Evolutionary conservation across 2,329 filamentous ascomycete species (phyloP).

Genomic region (Colletotrichum musicola): DNA sequence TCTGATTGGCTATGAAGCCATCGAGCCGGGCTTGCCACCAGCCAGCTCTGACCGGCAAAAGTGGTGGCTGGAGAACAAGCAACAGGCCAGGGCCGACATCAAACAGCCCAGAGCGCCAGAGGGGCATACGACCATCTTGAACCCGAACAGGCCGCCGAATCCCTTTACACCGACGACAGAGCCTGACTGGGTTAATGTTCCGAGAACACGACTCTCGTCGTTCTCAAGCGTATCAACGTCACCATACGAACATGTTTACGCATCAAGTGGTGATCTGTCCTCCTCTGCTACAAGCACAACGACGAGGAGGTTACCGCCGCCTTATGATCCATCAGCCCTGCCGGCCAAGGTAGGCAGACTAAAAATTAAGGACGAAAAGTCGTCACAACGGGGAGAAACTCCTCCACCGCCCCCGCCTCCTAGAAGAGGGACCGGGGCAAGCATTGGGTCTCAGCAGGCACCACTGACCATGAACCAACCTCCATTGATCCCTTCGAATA

Average conservation of each 20-base stretch:
- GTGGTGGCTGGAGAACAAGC: slow-evolving; percentile 78
- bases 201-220: slow-evolving; percentile 65
- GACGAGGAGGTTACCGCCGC: slow-evolving; percentile 64
- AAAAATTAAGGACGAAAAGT: slow-evolving; percentile 56
- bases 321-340: slow-evolving; percentile 60
- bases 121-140: slow-evolving; percentile 72
- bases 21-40: slow-evolving; percentile 81
- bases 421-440: slow-evolving; percentile 52
- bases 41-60: slow-evolving; percentile 77
- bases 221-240: slow-evolving; percentile 70
- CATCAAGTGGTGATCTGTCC: slow-evolving; percentile 59
- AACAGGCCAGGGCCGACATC: slow-evolving; percentile 80
- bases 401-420: slow-evolving; percentile 62
- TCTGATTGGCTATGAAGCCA: slow-evolving; percentile 82
- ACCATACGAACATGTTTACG: slow-evolving; percentile 69
- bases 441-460: slow-evolving; percentile 18
- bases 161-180: slow-evolving; percentile 82
- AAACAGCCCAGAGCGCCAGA: slow-evolving; percentile 69
- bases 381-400: slow-evolving; percentile 47
- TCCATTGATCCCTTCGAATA: slow-evolving; percentile 32
- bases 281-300: slow-evolving; percentile 59
- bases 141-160: slow-evolving; percentile 81
- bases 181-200: slow-evolving; percentile 84
- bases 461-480: slow-evolving; percentile 27
- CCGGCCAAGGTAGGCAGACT: slow-evolving; percentile 61